A percentile compares a stretch with the other conserved stretches of the same genome.
These are phyloP conservation scores for Rhizoclosmatium globosum DNA, from an alignment of 192 early-diverging fungal species.

Conservation along the genomic window DNA sequence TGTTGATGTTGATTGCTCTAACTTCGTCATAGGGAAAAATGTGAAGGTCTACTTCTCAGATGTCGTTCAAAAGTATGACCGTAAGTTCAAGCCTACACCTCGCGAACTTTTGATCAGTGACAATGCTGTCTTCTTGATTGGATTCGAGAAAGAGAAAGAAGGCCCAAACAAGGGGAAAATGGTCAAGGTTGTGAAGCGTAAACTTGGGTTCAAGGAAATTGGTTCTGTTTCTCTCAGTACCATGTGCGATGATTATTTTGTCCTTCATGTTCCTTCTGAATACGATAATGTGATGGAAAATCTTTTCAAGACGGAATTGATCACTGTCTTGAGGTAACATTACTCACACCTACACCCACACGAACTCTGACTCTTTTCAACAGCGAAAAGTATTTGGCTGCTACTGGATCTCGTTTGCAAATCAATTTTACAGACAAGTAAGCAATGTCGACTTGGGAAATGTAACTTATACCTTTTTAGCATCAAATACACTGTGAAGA, in stretches of 20 bases:
- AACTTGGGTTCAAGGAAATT: constrained; percentile 55
- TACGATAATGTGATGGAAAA: constrained; percentile 67
- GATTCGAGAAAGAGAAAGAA: constrained; percentile 60
- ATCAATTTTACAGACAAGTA: constrained; percentile 57
- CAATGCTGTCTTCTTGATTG: constrained; percentile 57
- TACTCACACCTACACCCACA: background rate
- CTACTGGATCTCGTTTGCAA: constrained; percentile 37
- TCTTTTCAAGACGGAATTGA: constrained; percentile 67
- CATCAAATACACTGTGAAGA: constrained; percentile 66
- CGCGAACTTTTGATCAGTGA: constrained; percentile 64
- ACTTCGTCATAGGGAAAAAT: constrained; percentile 55
- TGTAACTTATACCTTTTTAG: constrained; percentile 25
- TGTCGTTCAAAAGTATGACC: constrained; percentile 62
- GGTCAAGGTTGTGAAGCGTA: constrained; percentile 66
- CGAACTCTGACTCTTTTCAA: background rate
- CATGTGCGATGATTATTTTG: constrained; percentile 61
- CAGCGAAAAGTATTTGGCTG: constrained; percentile 56
- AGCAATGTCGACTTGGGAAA: background rate
- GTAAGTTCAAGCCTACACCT: constrained; percentile 61
- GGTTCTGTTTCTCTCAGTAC: constrained; percentile 56
- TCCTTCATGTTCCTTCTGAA: constrained; percentile 60
- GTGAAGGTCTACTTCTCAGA: constrained; percentile 63
- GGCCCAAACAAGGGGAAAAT: constrained; percentile 70
- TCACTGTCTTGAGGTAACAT: constrained; percentile 61
- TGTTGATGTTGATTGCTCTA: background rate